phyloP scores from a whole-genome alignment of 306 rosid species.

The Castanea sativa region DNA sequence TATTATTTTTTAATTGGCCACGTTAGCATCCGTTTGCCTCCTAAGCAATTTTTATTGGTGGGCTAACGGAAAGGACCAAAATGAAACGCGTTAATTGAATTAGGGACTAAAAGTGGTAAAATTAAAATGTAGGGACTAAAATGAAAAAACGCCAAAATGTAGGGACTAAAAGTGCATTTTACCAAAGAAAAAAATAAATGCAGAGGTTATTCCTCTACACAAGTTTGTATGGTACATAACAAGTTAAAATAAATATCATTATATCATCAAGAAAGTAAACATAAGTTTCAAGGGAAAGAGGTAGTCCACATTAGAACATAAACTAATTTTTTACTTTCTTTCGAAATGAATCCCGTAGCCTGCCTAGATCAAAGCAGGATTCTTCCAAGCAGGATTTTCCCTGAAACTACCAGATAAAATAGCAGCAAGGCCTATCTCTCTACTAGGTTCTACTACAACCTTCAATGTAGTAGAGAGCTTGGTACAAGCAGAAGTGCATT shows the following conservation, averaged over 20 bases:
- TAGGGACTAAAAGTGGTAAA: too few species aligned
- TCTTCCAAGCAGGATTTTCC: slow-evolving; percentile 60
- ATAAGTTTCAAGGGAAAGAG: not conserved
- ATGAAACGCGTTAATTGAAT: too few species aligned
- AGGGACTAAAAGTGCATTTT: too few species aligned
- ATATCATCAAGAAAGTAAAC: not conserved
- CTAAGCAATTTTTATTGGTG: too few species aligned
- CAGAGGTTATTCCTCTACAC: not conserved
- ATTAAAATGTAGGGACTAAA: too few species aligned
- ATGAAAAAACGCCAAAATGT: too few species aligned
- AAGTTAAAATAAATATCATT: not conserved
- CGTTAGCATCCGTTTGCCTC: too few species aligned
- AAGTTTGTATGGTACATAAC: not conserved
- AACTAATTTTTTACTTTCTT: slow-evolving; percentile 18
- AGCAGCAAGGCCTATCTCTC: slow-evolving; percentile 95
- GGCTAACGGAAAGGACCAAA: too few species aligned
- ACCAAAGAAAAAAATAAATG: not conserved
- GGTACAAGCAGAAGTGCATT: too few species aligned
- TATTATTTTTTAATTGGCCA: too few species aligned
- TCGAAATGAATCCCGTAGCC: slow-evolving; percentile 62
- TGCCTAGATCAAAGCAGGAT: slow-evolving; percentile 51
- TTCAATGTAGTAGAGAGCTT: slow-evolving; percentile 15
- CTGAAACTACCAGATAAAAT: slow-evolving; percentile 71
- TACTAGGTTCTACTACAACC: slow-evolving; percentile 81
- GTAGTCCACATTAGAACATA: slow-evolving; percentile 6